A percentile compares a stretch with the other conserved stretches of the same genome.
Conservation (phyloP, 2,329 filamentous ascomycete genomes). For the Ophiostoma sp. region DNA sequence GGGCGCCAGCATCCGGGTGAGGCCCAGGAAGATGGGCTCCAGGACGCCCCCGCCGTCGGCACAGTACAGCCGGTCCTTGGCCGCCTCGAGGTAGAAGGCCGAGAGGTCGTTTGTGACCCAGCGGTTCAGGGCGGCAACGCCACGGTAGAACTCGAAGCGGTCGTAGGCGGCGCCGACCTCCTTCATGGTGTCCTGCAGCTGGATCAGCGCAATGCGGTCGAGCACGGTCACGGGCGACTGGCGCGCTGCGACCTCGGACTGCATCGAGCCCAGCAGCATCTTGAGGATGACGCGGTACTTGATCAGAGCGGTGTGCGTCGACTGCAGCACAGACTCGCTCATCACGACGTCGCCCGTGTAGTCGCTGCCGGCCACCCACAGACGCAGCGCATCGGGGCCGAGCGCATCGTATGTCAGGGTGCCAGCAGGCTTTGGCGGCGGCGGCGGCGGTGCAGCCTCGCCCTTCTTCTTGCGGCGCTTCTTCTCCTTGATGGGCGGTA, state of each 20-base stretch:
- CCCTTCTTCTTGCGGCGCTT: slow-evolving; percentile 37
- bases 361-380: slow-evolving; percentile 90
- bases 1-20: slow-evolving; percentile 74
- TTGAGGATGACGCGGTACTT: slow-evolving; percentile 89
- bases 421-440: neutral
- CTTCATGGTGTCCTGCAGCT: slow-evolving; percentile 60
- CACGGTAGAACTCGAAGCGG: slow-evolving; percentile 78
- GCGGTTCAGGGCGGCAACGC: slow-evolving; percentile 64
- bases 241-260: slow-evolving; percentile 42
- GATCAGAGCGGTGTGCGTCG: slow-evolving; percentile 68
- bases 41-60: slow-evolving; percentile 62
- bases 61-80: slow-evolving; percentile 90
- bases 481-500: slow-evolving; percentile 62
- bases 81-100: slow-evolving; percentile 86
- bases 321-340: slow-evolving; percentile 68
- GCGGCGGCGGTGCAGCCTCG: slow-evolving; percentile 28
- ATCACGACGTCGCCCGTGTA: slow-evolving; percentile 85
- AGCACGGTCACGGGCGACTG: slow-evolving; percentile 50
- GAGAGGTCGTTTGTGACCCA: slow-evolving; percentile 82
- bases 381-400: slow-evolving; percentile 76
- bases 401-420: slow-evolving; percentile 58
- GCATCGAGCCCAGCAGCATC: slow-evolving; percentile 76
- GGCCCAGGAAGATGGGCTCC: slow-evolving; percentile 61
- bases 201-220: slow-evolving; percentile 72
- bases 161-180: slow-evolving; percentile 61